These are phyloP conservation scores for Mycena crocata DNA, from an alignment of 768 basidiomycete species.

Conservation along the genomic window DNA sequence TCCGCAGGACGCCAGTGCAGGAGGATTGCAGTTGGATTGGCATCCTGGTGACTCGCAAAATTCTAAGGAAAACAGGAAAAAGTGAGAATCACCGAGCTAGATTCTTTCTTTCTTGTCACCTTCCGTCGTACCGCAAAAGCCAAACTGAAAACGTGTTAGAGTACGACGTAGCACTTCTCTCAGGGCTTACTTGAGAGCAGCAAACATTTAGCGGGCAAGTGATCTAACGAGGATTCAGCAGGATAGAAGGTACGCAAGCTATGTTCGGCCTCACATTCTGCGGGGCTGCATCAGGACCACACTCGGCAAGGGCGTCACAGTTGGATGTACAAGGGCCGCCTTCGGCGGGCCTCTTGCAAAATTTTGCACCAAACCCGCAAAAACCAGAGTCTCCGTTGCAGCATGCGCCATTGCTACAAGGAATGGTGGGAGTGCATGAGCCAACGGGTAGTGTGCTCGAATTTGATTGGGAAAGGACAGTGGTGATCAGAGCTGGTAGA, in stretches of 20 bases:
- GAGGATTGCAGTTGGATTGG: neutral
- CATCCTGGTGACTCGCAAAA: neutral
- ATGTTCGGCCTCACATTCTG: slow-evolving; percentile 17
- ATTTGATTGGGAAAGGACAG: slow-evolving; percentile 33
- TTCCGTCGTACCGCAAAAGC: neutral
- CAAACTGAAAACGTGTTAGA: neutral
- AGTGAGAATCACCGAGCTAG: no score
- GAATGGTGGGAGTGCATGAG: slow-evolving; percentile 36
- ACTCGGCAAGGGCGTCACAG: slow-evolving; percentile 24
- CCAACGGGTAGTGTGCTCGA: slow-evolving; percentile 38
- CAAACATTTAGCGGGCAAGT: slow-evolving; percentile 13
- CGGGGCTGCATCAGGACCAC: slow-evolving; percentile 21
- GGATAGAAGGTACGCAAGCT: neutral
- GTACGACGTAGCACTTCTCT: neutral
- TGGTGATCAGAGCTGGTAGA: slow-evolving; percentile 15
- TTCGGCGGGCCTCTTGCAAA: slow-evolving; percentile 21
- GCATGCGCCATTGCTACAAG: slow-evolving; percentile 19
- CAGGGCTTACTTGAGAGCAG: neutral
- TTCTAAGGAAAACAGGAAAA: neutral
- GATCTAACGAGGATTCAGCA: neutral
- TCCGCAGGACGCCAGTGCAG: slow-evolving; percentile 14
- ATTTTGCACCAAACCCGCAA: slow-evolving; percentile 37
- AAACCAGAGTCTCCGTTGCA: slow-evolving; percentile 40
- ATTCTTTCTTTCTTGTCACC: no score
- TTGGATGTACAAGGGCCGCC: slow-evolving; percentile 24